Evolutionary conservation across 768 basidiomycete genomes (phyloP).

Genomic region (Agaricus subrufescens): DNA sequence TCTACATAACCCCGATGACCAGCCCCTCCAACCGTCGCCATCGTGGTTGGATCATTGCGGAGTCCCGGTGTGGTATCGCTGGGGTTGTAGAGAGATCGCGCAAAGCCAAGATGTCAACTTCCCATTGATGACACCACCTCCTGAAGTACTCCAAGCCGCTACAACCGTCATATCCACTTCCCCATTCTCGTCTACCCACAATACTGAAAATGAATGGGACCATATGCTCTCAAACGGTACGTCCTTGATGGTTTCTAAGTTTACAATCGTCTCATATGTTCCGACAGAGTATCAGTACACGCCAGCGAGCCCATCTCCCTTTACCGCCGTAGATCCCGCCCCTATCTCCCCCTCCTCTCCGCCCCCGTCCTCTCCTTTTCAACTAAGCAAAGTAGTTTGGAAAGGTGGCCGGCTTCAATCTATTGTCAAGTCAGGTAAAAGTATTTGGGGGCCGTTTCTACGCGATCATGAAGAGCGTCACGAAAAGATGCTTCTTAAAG

Average conservation of each 20-base stretch:
- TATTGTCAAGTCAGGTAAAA: background rate
- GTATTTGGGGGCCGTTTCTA: background rate
- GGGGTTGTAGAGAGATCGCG: background rate
- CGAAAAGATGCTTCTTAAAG: background rate
- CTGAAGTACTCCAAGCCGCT: background rate
- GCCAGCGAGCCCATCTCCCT: background rate
- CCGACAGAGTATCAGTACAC: background rate
- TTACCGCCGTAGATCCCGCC: background rate
- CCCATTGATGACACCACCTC: background rate
- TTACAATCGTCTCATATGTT: background rate
- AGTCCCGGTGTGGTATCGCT: background rate
- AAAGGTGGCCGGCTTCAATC: too few species aligned
- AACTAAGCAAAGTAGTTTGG: background rate
- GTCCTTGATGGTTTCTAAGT: background rate
- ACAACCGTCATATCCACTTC: background rate
- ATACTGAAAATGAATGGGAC: too few species aligned
- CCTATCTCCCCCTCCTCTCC: background rate
- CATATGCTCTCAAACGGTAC: background rate
- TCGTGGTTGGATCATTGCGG: background rate
- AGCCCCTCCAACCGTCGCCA: background rate
- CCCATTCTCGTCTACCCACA: too few species aligned
- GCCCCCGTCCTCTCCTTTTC: background rate
- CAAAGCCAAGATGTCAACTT: background rate
- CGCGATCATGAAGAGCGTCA: background rate
- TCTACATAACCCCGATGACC: background rate